phyloP scores from a whole-genome alignment of 1,284 basidiomycete genomes.

The Stygiomarasmius scandens region DNA sequence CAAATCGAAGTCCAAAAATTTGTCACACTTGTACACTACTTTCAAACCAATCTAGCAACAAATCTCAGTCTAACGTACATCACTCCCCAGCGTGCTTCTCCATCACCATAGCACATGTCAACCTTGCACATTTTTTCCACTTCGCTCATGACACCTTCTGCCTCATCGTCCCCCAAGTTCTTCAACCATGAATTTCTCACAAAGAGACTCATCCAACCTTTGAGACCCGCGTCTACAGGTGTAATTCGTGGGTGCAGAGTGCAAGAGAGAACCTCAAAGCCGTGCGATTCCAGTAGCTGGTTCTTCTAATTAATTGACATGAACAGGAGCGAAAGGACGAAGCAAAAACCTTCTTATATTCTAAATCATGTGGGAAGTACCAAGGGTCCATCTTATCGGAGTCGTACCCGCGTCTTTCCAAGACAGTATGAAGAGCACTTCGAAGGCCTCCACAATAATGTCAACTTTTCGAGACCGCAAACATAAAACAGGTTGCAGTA shows the following conservation, averaged over 20 bases:
- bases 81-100: slow-evolving; percentile 66
- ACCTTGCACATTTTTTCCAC: slow-evolving; percentile 59
- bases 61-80: slow-evolving; percentile 77
- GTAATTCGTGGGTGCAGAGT: slow-evolving; percentile 72
- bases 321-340: neutral
- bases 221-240: slow-evolving; percentile 60
- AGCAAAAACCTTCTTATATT: slow-evolving; percentile 58
- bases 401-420: slow-evolving; percentile 59
- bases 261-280: slow-evolving; percentile 59
- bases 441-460: slow-evolving; percentile 53
- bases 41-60: slow-evolving; percentile 31
- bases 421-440: slow-evolving; percentile 57
- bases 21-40: no score
- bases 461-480: neutral
- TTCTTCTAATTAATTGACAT: slow-evolving; percentile 4
- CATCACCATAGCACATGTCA: slow-evolving; percentile 60
- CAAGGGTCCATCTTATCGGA: slow-evolving; percentile 71
- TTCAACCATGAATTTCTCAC: slow-evolving; percentile 58
- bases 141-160: slow-evolving; percentile 56
- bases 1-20: no score
- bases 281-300: slow-evolving; percentile 59
- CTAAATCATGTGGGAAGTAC: slow-evolving; percentile 77
- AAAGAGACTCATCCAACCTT: slow-evolving; percentile 76
- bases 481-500: no score
- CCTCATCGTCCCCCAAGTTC: slow-evolving; percentile 54